phyloP scores from a whole-genome alignment of 2,329 filamentous ascomycete genomes.

The Fusarium stilboides region DNA sequence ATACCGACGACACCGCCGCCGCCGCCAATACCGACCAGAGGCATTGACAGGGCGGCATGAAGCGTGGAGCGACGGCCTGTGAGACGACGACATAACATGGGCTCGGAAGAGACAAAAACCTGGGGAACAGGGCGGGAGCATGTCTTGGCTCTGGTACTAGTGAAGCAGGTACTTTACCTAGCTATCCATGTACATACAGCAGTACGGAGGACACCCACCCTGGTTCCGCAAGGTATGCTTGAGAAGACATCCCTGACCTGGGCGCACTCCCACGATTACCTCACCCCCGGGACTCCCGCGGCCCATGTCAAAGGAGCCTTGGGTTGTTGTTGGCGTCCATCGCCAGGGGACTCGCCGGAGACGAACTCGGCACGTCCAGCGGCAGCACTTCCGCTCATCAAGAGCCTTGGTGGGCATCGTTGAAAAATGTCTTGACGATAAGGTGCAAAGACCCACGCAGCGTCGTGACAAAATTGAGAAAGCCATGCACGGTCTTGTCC shows the following conservation, averaged over 20 bases:
- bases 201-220: conserved; percentile 7
- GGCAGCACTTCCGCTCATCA: conserved; percentile 19
- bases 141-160: conserved; percentile 45
- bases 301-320: conserved; percentile 21
- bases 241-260: conserved; percentile 27
- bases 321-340: conserved; percentile 17
- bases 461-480: conserved; percentile 21
- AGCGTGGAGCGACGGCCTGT: conserved; percentile 31
- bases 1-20: conserved; percentile 21
- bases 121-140: conserved; percentile 50
- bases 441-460: conserved; percentile 8
- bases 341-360: conserved; percentile 2
- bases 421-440: conserved; percentile 12
- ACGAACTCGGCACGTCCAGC: conserved; percentile 16
- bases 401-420: conserved; percentile 20
- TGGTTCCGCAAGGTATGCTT: conserved; percentile 7
- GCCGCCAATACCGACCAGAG: conserved; percentile 25
- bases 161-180: conserved; percentile 42
- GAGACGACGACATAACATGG: conserved; percentile 36
- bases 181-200: conserved; percentile 27
- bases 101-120: conserved; percentile 44
- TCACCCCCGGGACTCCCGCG: conserved; percentile 25
- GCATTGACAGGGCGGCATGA: conserved; percentile 41
- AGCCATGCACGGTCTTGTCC: conserved; percentile 24
- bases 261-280: conserved; percentile 24